These are phyloP conservation scores for Tubosaeta sp. DNA, from an alignment of 768 basidiomycete species.

Conservation along the genomic window DNA sequence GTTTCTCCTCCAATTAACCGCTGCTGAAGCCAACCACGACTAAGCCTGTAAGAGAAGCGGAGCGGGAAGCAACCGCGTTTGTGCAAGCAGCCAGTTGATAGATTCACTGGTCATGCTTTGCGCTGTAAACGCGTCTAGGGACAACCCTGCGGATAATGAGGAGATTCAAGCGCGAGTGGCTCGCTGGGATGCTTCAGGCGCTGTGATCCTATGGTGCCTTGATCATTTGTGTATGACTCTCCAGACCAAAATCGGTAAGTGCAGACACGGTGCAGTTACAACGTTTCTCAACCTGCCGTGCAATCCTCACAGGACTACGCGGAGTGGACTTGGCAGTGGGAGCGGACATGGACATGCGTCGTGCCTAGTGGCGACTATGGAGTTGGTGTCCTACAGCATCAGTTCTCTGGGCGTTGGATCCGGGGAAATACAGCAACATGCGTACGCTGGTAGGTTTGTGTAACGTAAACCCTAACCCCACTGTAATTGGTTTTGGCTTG, in stretches of 20 bases:
- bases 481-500: neutral
- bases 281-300: slow-evolving; percentile 7
- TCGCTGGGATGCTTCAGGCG: neutral
- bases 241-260: slow-evolving; percentile 70
- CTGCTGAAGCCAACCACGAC: slow-evolving; percentile 78
- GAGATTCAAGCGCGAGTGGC: slow-evolving; percentile 68
- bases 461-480: slow-evolving; percentile 21
- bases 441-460: slow-evolving; percentile 16
- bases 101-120: slow-evolving; percentile 71
- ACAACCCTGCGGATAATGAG: slow-evolving; percentile 86
- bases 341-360: slow-evolving; percentile 16
- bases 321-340: slow-evolving; percentile 20
- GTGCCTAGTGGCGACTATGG: slow-evolving; percentile 20
- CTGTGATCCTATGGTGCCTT: slow-evolving; percentile 1
- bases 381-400: slow-evolving; percentile 24
- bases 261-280: slow-evolving; percentile 18
- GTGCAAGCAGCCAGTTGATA: slow-evolving; percentile 83
- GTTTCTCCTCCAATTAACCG: slow-evolving; percentile 36
- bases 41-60: slow-evolving; percentile 77
- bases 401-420: slow-evolving; percentile 28
- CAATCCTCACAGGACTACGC: slow-evolving; percentile 18
- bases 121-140: slow-evolving; percentile 66
- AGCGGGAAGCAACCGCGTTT: slow-evolving; percentile 87
- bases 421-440: slow-evolving; percentile 20
- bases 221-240: slow-evolving; percentile 87